phyloP scores from a whole-genome alignment of 2,329 filamentous ascomycete genomes.

The Aureobasidium pullulans region DNA sequence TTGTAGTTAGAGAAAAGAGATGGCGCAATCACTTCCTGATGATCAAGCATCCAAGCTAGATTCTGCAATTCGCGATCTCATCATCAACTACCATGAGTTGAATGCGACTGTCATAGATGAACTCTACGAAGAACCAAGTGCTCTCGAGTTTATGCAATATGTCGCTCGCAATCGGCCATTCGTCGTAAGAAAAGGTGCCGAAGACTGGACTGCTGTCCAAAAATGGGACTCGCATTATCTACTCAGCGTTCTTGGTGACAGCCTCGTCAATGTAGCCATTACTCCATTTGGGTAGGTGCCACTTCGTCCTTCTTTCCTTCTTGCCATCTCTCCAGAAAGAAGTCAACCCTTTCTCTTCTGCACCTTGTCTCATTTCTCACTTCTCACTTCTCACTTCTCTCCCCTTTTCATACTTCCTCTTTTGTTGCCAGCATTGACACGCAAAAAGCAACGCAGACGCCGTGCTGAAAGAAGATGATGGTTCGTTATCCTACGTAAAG shows the following conservation, averaged over 20 bases:
- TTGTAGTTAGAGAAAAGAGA: not conserved
- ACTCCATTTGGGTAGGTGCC: conserved; percentile 60
- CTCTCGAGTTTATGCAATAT: conserved; percentile 73
- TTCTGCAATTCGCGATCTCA: conserved; percentile 33
- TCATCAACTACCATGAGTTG: conserved; percentile 66
- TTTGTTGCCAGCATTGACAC: not conserved
- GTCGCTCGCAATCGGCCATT: conserved; percentile 70
- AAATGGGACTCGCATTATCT: conserved; percentile 60
- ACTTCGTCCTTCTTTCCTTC: not conserved
- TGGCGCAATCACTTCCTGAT: not conserved
- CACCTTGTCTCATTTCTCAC: not conserved
- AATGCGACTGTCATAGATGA: conserved; percentile 56
- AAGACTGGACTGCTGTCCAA: conserved; percentile 54
- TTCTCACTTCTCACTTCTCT: not conserved
- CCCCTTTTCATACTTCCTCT: not conserved
- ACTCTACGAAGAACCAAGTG: conserved; percentile 57
- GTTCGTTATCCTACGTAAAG: conserved; percentile 52
- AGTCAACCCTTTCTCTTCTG: not conserved
- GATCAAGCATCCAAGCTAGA: not conserved
- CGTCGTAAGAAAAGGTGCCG: conserved; percentile 57
- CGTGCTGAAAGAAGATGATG: conserved; percentile 57
- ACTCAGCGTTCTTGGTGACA: conserved; percentile 44
- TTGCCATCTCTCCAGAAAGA: not conserved
- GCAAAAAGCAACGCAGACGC: conserved; percentile 44
- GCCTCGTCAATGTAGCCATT: conserved; percentile 64